Evolutionary conservation across 2,329 filamentous ascomycete species (phyloP).

Genomic region (Diaporthe citrichinensis): DNA sequence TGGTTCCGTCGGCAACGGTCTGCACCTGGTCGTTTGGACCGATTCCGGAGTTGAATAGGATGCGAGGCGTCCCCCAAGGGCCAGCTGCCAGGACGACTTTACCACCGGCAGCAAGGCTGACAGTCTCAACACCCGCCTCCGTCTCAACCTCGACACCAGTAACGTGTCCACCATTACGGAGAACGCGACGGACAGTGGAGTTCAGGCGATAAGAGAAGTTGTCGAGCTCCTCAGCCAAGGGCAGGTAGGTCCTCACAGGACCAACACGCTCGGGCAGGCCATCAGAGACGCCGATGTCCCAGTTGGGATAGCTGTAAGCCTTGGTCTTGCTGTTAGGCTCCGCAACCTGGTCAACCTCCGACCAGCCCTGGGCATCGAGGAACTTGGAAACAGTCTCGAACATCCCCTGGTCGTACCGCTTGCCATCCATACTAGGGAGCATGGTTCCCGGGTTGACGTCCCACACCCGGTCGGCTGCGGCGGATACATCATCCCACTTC

Average conservation of each 20-base stretch:
- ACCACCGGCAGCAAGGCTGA: constrained; percentile 38
- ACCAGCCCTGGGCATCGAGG: constrained; percentile 36
- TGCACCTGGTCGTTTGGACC: constrained; percentile 39
- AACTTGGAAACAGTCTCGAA: constrained; percentile 37
- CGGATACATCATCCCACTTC: constrained; percentile 46
- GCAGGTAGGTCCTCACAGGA: constrained; percentile 44
- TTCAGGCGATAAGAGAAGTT: constrained; percentile 45
- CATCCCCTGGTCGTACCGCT: constrained; percentile 38
- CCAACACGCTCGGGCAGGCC: constrained; percentile 37
- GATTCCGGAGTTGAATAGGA: constrained; percentile 36
- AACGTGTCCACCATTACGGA: constrained; percentile 40
- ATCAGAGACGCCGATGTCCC: constrained; percentile 31
- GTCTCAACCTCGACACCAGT: constrained; percentile 22
- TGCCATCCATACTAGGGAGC: constrained; percentile 45
- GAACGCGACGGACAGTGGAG: constrained; percentile 43
- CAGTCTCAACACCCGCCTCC: constrained; percentile 3
- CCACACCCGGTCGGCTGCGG: constrained; percentile 47
- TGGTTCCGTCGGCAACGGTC: constrained; percentile 35
- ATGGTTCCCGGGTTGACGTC: constrained; percentile 46
- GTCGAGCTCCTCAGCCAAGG: constrained; percentile 41
- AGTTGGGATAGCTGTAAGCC: constrained; percentile 31
- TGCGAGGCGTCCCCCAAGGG: constrained; percentile 41
- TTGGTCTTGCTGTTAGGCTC: constrained; percentile 39
- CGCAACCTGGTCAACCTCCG: constrained; percentile 36
- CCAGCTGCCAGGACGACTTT: constrained; percentile 45